Evolutionary conservation across 768 basidiomycete species (phyloP), one percentile per base, ranked within the genome.

Genomic region (Pleurotus pulmonarius): DNA sequence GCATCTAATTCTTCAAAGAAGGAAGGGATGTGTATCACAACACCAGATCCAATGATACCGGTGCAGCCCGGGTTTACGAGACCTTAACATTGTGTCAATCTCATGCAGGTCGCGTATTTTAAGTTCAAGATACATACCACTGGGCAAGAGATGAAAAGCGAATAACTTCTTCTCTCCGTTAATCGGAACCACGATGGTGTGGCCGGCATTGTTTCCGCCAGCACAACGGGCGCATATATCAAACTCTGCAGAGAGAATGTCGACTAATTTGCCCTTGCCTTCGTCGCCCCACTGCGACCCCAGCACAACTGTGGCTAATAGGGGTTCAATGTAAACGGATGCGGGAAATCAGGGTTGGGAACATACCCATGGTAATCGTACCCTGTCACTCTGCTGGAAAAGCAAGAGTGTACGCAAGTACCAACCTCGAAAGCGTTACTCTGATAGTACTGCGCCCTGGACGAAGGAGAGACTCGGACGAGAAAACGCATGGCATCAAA

Each of bases 161-260:
- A 90, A 98, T 1, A 86, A 94, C 62, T 82, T 94, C 72, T 85
- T 83, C 57, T 83, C 76, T 45, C 82, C 81, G 58, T 91, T 83
- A 22, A 83, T 70, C 4, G 88, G 86, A 4, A 86, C 92, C 60
- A 99, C 88, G 70, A 99, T 98, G 20, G 97, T 98, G 74, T 99
- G 97, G 2, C 97, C 97, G 20, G 97, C 97, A 69, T 99, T 99
- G 76, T 98, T 98, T 9, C 97, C 97, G 12, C 97, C 97, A 11
- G 97, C 97, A 69, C 94, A 98, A 46, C 97, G 83, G 16, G 94
- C 96, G 65, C 95, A 98, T 68, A 98, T 70, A 70, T 99, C 97
- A 58, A 83, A 80, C 43, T 95, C 83, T 12, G 89, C 91, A 39
- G 94, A 83, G 61, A 99, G 82, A 67, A 99, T 93, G 70, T 99